These are phyloP conservation scores for Warburgia ugandensis DNA, from an alignment of 164 flowering plant species.

Conservation along the genomic window DNA sequence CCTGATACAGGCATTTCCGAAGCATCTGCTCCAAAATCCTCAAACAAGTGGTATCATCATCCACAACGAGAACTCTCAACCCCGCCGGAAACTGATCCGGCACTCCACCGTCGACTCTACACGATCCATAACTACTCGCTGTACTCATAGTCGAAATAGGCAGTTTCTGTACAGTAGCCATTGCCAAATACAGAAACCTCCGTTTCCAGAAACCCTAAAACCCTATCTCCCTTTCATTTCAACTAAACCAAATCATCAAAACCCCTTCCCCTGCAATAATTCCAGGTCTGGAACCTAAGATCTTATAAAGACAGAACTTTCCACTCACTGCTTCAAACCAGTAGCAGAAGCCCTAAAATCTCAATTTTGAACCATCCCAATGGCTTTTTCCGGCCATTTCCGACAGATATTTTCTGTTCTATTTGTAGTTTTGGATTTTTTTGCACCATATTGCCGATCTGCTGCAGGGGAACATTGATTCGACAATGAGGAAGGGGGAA, in stretches of 20 bases:
- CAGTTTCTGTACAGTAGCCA: constrained; percentile 34
- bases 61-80: constrained; percentile 75
- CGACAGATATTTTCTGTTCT: too few species aligned
- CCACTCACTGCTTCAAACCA: background rate
- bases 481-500: too few species aligned
- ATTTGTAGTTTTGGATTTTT: too few species aligned
- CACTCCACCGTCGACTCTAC: constrained; percentile 16
- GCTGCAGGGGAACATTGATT: too few species aligned
- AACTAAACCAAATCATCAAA: background rate
- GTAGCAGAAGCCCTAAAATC: background rate
- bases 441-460: too few species aligned
- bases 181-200: constrained; percentile 6
- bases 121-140: constrained; percentile 20
- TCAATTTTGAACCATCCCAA: too few species aligned
- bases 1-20: constrained; percentile 52
- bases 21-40: constrained; percentile 69
- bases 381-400: too few species aligned
- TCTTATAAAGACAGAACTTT: background rate
- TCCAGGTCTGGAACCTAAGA: too few species aligned
- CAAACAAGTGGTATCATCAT: constrained; percentile 60
- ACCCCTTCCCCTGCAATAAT: too few species aligned
- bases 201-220: constrained; percentile 3
- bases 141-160: constrained; percentile 19
- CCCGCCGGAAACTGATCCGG: constrained; percentile 69
- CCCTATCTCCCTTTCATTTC: background rate